phyloP scores from a whole-genome alignment of 139 green algal genomes.

The Mesotaenium endlicherianum region DNA sequence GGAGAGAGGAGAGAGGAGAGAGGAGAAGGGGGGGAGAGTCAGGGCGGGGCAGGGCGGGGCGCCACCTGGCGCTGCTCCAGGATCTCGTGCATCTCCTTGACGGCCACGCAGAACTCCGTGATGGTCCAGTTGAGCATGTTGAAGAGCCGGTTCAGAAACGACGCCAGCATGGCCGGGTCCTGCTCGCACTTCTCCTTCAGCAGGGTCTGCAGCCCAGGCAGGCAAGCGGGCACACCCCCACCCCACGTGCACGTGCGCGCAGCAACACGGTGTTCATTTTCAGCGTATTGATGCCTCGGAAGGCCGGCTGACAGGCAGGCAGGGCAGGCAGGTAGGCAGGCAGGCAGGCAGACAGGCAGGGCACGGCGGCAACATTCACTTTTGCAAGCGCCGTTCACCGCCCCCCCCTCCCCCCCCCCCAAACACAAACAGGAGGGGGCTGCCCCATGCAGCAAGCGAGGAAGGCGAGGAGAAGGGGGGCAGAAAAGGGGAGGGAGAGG shows the following conservation, averaged over 20 bases:
- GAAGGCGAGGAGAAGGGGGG: neutral
- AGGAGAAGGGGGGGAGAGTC: neutral
- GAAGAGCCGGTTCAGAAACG: conserved; percentile 84
- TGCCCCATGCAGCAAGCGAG: too few species aligned
- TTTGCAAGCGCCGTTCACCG: too few species aligned
- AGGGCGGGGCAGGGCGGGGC: neutral
- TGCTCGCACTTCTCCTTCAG: conserved; percentile 51
- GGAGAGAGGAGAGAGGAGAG: neutral
- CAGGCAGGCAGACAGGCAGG: too few species aligned
- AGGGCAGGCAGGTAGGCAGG: too few species aligned
- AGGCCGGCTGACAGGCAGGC: too few species aligned
- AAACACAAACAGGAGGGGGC: too few species aligned
- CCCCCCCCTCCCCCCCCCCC: too few species aligned
- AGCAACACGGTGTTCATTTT: too few species aligned
- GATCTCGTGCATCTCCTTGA: conserved; percentile 54
- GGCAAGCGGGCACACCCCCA: neutral
- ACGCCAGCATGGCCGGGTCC: conserved; percentile 50
- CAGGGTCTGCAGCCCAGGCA: conserved; percentile 20
- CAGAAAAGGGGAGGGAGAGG: neutral
- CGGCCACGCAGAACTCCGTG: conserved; percentile 72
- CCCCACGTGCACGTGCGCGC: neutral
- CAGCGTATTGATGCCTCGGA: too few species aligned
- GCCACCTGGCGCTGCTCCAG: neutral
- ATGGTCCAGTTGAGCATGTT: conserved; percentile 80
- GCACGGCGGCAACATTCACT: too few species aligned